These are phyloP conservation scores for Diaporthe batatas DNA, from an alignment of 2,329 filamentous ascomycete species.

Conservation along the genomic window DNA sequence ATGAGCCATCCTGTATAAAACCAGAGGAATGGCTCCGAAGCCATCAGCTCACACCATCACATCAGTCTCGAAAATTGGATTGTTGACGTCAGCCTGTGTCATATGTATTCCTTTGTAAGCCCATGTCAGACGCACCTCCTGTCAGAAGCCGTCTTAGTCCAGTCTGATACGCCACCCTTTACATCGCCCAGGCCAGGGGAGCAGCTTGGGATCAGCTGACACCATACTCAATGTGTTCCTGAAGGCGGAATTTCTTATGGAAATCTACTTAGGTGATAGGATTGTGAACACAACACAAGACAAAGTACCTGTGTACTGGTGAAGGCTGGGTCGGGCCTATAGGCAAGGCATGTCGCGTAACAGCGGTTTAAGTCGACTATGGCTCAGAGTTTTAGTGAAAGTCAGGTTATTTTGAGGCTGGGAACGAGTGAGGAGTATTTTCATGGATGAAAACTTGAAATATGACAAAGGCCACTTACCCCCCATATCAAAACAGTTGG, in stretches of 20 bases:
- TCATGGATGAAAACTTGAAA: not conserved
- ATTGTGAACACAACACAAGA: slow-evolving; percentile 10
- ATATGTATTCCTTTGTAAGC: no score
- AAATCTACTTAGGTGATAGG: not conserved
- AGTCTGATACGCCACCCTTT: not conserved
- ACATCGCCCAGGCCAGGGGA: not conserved
- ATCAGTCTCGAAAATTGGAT: not conserved
- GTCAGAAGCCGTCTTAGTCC: not conserved
- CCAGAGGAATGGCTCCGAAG: not conserved
- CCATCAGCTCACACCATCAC: not conserved
- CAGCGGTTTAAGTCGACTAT: not conserved
- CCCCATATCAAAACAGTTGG: not conserved
- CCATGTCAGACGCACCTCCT: not conserved
- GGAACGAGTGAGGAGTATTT: not conserved
- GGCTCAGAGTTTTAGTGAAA: not conserved
- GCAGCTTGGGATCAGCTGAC: slow-evolving; percentile 16
- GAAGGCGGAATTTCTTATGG: not conserved
- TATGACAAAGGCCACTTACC: not conserved
- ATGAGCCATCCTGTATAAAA: not conserved
- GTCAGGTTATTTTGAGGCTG: not conserved
- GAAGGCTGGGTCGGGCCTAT: slow-evolving; percentile 30
- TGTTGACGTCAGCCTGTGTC: not conserved
- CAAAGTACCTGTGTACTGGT: not conserved
- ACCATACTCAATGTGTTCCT: not conserved
- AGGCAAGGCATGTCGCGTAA: not conserved